A percentile compares a stretch with the other conserved stretches of the same genome.
phyloP scores from a whole-genome alignment of 306 rosid genomes.

The Pueraria montana region DNA sequence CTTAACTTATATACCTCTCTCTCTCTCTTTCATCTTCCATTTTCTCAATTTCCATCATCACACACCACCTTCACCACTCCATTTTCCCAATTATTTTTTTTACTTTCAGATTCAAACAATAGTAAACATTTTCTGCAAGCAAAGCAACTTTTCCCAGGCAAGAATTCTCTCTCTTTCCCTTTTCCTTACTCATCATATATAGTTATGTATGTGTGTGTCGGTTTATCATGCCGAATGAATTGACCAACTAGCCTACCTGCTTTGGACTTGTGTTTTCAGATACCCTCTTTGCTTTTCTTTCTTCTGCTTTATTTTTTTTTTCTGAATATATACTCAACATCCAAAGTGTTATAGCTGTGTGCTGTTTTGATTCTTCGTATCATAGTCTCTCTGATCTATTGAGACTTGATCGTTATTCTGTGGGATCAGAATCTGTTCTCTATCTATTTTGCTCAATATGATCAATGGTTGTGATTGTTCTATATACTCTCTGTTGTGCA shows the following conservation, averaged over 20 bases:
- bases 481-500: background rate
- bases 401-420: constrained; percentile 24
- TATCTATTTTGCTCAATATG: background rate
- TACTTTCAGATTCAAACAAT: constrained; percentile 18
- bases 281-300: background rate
- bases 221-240: background rate
- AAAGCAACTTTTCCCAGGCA: constrained; percentile 59
- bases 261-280: background rate
- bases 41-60: constrained; percentile 41
- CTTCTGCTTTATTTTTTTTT: background rate
- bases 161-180: constrained; percentile 28
- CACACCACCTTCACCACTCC: constrained; percentile 7
- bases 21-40: constrained; percentile 26
- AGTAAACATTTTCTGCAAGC: constrained; percentile 41
- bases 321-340: constrained; percentile 5
- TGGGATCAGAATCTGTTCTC: constrained; percentile 40
- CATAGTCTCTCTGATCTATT: constrained; percentile 20
- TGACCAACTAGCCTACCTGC: background rate
- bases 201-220: background rate
- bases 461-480: background rate
- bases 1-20: constrained; percentile 33
- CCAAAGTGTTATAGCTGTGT: background rate
- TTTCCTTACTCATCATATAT: background rate
- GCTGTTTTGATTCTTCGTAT: constrained; percentile 29
- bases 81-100: constrained; percentile 1